Conservation (phyloP, 169 alveolate genomes). For the Plasmodium blacklocki region DNA sequence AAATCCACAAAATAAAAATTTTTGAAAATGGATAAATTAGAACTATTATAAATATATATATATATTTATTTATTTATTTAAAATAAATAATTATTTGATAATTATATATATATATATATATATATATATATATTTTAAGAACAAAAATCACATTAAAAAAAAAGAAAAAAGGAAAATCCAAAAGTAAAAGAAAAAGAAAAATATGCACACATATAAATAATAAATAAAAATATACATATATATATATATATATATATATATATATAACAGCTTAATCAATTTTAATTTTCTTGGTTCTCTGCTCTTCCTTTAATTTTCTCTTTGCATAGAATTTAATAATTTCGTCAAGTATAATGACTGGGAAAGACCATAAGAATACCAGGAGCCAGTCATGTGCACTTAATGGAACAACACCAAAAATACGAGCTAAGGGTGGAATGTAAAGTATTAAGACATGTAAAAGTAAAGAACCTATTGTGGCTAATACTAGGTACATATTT, state of each 20-base stretch:
- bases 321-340: constrained; percentile 94
- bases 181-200: constrained; percentile 1
- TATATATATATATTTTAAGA: background rate
- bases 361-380: constrained; percentile 96
- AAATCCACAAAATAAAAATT: background rate
- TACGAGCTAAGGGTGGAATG: constrained; percentile 93
- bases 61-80: too few species aligned
- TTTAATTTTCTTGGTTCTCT: constrained; percentile 9
- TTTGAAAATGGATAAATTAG: background rate
- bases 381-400: constrained; percentile 94
- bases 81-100: too few species aligned
- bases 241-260: background rate
- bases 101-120: too few species aligned
- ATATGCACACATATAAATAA: background rate
- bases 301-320: constrained; percentile 33
- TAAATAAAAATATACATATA: too few species aligned
- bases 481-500: constrained; percentile 95
- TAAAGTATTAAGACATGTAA: constrained; percentile 95
- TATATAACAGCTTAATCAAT: background rate
- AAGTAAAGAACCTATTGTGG: constrained; percentile 91
- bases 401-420: constrained; percentile 95
- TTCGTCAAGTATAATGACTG: constrained; percentile 98
- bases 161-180: background rate
- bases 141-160: constrained; percentile 18
- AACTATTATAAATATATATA: too few species aligned